These are phyloP conservation scores for Stephania yunnanensis DNA, from an alignment of 164 flowering plant species.

Conservation along the genomic window DNA sequence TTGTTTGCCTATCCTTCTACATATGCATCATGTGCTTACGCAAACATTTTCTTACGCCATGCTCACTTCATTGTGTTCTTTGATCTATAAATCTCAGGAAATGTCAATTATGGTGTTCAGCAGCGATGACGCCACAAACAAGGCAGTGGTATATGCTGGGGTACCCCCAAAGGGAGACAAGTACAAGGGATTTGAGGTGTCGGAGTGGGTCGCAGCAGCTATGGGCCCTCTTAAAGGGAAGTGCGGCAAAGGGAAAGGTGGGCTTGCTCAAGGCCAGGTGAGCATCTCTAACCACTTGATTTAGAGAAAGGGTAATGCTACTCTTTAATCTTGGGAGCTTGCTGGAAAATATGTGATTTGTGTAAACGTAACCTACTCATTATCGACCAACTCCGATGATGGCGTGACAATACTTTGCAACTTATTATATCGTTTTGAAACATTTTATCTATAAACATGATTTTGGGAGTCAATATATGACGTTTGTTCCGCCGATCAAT, in stretches of 20 bases:
- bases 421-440: no score
- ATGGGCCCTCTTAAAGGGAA: constrained; percentile 71
- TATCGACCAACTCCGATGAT: no score
- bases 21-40: not conserved
- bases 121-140: constrained; percentile 65
- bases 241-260: constrained; percentile 84
- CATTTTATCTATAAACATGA: no score
- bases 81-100: constrained; percentile 38
- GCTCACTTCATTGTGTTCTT: not conserved
- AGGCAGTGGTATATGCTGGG: constrained; percentile 91
- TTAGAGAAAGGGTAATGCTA: no score
- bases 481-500: not conserved
- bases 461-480: no score
- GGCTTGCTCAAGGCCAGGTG: constrained; percentile 94
- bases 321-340: no score
- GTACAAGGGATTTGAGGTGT: constrained; percentile 47
- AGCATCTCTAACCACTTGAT: constrained; percentile 8
- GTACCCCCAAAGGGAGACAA: constrained; percentile 53
- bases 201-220: constrained; percentile 77
- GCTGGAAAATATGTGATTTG: no score
- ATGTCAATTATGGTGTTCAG: constrained; percentile 81
- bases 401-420: no score
- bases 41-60: not conserved
- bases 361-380: no score
- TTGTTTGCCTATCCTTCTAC: not conserved